These are phyloP conservation scores for Solanum ossicruentum DNA, from an alignment of 257 asterid species.

Conservation along the genomic window DNA sequence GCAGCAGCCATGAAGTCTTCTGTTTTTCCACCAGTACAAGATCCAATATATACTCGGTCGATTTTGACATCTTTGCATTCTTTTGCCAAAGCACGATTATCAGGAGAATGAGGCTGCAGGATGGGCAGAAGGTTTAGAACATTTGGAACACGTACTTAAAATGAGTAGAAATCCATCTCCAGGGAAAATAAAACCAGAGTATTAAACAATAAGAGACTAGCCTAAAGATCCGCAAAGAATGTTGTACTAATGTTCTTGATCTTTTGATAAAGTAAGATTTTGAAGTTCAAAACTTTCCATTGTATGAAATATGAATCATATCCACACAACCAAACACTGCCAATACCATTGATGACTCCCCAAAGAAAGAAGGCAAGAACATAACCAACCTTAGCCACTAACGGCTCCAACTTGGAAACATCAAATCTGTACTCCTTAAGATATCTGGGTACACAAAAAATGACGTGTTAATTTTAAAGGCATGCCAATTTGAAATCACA, in stretches of 20 bases:
- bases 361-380: not conserved
- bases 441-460: conserved; percentile 26
- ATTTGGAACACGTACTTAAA: not conserved
- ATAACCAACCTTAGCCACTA: conserved; percentile 34
- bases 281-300: not conserved
- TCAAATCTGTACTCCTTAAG: conserved; percentile 75
- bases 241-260: not conserved
- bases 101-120: conserved; percentile 97
- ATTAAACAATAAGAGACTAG: not conserved
- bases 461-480: not conserved
- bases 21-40: conserved; percentile 98
- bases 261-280: not conserved
- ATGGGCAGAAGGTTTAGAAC: not conserved
- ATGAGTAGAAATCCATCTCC: not conserved
- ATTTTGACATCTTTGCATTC: conserved; percentile 96
- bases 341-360: not conserved
- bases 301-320: not conserved
- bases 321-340: not conserved
- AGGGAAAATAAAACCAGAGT: not conserved
- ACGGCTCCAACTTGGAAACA: conserved; percentile 48
- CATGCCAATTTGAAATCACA: not conserved
- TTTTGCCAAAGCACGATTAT: conserved; percentile 96
- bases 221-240: not conserved
- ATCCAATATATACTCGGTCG: conserved; percentile 92
- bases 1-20: conserved; percentile 99